Base-by-base conservation (phyloP, 176 grass and related monocot genomes). In the Carex kokanica region DNA sequence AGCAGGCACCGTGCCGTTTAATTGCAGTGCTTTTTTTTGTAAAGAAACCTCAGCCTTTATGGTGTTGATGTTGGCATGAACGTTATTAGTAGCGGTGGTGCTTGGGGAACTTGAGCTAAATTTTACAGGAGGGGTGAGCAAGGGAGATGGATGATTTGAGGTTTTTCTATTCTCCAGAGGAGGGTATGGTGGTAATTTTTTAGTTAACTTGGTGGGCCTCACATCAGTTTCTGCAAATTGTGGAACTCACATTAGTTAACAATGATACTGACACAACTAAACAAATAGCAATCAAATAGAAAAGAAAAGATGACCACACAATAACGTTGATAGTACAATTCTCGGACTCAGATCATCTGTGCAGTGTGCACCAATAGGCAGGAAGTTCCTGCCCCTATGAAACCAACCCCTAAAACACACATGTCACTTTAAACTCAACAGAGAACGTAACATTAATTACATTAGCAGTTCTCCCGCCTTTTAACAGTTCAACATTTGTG, bases 181-280 rank as follows among this genome's bases (percentile, higher is more conserved):
- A 53, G 80, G 43, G 38, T 81, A 27, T 51, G 63, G 31, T 32
- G 80, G 60, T 82, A 82, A 82, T 21, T 66, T 82, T 65, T 54
- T 82, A 82, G 60, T 82, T 82, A 82, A 82, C 80, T 82, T 82
- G 17, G 34, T 45, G 61, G 80, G n/a, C 32, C 61, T 23, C 80
- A n/a, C 80, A 82, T 82, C 80, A 65, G 51, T 82, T 82, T 82
- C 80, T 82, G 80, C 80, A 82, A 82, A 53, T 67, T 45, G 23
- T 49, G 45, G 45, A 49, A 10, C 45, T 49, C 45, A 10, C 45
- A 82, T 82, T 17, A 82, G 45, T 49, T 82, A 47, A 54, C 14
- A 63, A 82, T 53, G 51, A 25, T 55, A 18, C 51, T 55, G 24
- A 56, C 45, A 49, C 47, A 78, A 78, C 25, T 29, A 55, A 78